Percentiles rank a stretch among this genome's conserved stretches.
Conservation (phyloP, 306 rosid species). For the Gynostemma pentaphyllum region DNA sequence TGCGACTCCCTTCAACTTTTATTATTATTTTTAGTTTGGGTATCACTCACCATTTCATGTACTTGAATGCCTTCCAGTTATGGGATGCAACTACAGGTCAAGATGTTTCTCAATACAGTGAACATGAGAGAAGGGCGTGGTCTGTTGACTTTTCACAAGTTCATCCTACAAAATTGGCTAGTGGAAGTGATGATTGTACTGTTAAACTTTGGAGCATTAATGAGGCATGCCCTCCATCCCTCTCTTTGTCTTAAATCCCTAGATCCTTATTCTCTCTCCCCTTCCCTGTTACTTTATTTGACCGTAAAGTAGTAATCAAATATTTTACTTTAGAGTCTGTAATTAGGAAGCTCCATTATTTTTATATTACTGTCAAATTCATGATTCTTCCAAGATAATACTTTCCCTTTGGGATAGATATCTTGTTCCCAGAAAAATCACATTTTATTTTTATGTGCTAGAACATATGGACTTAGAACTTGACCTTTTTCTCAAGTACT, state of each 20-base stretch:
- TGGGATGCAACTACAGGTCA: conserved; percentile 95
- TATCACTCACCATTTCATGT: conserved; percentile 16
- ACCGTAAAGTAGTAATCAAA: background rate
- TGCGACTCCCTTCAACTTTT: background rate
- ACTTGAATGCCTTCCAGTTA: conserved; percentile 45
- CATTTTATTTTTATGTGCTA: background rate
- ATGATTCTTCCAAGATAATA: background rate
- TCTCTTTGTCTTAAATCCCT: conserved; percentile 4
- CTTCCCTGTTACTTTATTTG: background rate
- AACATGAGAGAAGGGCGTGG: conserved; percentile 87
- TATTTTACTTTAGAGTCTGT: background rate
- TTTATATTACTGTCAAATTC: background rate
- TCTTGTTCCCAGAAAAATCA: background rate
- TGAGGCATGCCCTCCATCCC: conserved; percentile 50
- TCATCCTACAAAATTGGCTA: conserved; percentile 85
- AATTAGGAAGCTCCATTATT: background rate
- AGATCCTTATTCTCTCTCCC: conserved; percentile 12
- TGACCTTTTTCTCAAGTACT: background rate
- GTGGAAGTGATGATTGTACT: conserved; percentile 85
- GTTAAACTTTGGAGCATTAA: conserved; percentile 85
- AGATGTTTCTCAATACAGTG: conserved; percentile 55
- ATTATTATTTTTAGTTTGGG: background rate
- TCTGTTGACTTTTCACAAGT: conserved; percentile 81
- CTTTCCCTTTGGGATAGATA: background rate
- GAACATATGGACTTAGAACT: background rate